Evolutionary conservation across 1,284 basidiomycete genomes (phyloP), one percentile per base, ranked within the genome.

Genomic region (Microbotryum violaceum): DNA sequence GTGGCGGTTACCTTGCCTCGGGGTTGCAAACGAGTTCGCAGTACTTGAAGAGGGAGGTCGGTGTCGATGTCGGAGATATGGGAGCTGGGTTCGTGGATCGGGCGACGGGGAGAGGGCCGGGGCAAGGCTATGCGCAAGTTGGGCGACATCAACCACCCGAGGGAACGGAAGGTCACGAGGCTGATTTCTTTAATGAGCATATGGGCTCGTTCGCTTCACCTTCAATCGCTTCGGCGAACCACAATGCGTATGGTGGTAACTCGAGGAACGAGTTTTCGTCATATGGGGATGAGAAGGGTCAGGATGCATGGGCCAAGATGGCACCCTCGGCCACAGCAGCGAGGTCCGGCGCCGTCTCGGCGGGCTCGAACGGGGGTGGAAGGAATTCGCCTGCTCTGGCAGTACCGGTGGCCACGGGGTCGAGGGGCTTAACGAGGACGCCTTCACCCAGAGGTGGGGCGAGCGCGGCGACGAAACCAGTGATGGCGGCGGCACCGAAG

Each of bases 51-150:
- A 73, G 78, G 48, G 83, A 85, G 70, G 78, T 89, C 54, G 88
- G 89, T 18, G 84, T 90, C 1, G 87, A 91, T 73, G 87, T 90
- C 20, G 88, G 82, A 37, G 83, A 82, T 69, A 82, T 70, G 18
- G 68, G 67, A 31, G 68, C 65, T 0, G 42, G 55, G 20, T 67
- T 64, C 58, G 44, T 71, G 20, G 68, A 71, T 12, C 63, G 62
- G 12, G 56, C 52, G 44, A 63, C 67, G 5, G 68, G 69, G 0
- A 23, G 64, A 33, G 64, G 68, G 1, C 53, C 59, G 1, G 65
- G 63, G 0, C 59, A 61, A 23, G 63, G 65, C 6, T 69, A 70
- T 46, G 65, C 54, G 3, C 31, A 49, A 12, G 60, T 66, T 6
- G 65, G 64, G 4, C 46, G 60, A 29, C 44, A 54, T 25, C 21